phyloP scores from a whole-genome alignment of 2,329 filamentous ascomycete genomes.

The Dissoconium aciculare region DNA sequence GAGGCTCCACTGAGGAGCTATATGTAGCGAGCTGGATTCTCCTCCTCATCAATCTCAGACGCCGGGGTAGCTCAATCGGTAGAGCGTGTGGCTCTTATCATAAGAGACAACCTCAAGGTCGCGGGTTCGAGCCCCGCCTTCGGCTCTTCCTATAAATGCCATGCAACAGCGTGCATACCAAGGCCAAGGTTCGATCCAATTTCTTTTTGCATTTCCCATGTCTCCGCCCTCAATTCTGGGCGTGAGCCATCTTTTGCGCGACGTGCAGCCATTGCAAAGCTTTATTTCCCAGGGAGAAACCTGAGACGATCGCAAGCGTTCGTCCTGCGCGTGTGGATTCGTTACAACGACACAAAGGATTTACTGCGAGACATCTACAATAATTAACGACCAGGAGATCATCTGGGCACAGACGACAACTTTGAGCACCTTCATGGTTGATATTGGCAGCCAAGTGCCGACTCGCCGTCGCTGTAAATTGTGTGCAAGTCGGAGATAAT shows the following conservation, averaged over 20 bases:
- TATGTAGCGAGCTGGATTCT: not conserved
- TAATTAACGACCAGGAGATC: too few relatives aligned
- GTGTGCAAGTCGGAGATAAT: too few relatives aligned
- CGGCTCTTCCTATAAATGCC: conserved; percentile 14
- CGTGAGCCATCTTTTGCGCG: conserved; percentile 1
- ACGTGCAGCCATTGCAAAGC: not conserved
- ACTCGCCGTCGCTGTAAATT: too few relatives aligned
- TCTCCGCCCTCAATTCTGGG: too few relatives aligned
- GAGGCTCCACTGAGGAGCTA: not conserved
- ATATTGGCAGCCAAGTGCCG: too few relatives aligned
- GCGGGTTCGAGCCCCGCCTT: conserved; percentile 17
- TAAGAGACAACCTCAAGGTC: conserved; percentile 16
- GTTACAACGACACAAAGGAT: too few relatives aligned
- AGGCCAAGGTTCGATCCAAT: conserved; percentile 1
- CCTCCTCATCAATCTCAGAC: not conserved
- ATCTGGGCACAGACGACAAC: too few relatives aligned
- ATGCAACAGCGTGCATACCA: conserved; percentile 1
- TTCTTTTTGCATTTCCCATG: conserved; percentile 1
- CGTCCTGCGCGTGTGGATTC: too few relatives aligned
- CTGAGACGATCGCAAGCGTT: too few relatives aligned
- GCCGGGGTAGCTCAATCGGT: conserved; percentile 39
- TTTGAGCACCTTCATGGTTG: too few relatives aligned
- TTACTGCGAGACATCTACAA: too few relatives aligned
- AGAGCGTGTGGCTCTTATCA: conserved; percentile 39
- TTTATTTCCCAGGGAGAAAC: too few relatives aligned